phyloP scores from a whole-genome alignment of 371 early-diverging fungal species.

The Mortierella sp. region DNA sequence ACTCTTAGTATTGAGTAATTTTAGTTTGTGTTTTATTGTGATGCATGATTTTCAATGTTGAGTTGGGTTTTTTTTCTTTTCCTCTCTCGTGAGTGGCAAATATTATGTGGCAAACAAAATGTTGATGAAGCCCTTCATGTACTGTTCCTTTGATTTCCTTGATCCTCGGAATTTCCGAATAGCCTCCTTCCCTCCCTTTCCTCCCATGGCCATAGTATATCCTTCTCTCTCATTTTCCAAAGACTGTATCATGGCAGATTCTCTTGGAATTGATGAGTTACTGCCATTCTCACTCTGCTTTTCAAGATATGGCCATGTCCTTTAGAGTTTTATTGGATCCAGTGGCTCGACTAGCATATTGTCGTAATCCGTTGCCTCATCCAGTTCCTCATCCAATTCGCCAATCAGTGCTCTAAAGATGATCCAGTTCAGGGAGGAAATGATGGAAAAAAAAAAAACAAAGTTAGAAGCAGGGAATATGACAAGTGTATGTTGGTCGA shows the following conservation, averaged over 20 bases:
- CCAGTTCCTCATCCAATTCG: constrained; percentile 50
- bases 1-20: no score
- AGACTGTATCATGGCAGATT: not conserved
- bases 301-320: not conserved
- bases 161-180: not conserved
- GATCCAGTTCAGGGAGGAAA: not conserved
- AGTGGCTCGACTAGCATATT: constrained; percentile 46
- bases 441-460: not conserved
- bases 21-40: not conserved
- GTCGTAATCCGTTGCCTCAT: constrained; percentile 42
- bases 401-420: constrained; percentile 44
- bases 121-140: not conserved
- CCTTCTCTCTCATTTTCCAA: not conserved
- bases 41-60: constrained; percentile 1
- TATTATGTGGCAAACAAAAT: not conserved
- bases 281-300: not conserved
- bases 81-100: not conserved
- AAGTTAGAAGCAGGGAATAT: not conserved
- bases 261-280: not conserved
- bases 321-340: constrained; percentile 42
- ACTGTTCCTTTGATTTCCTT: not conserved
- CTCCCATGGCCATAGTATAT: not conserved
- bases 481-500: not conserved
- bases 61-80: no score
- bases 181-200: no score